phyloP scores from a whole-genome alignment of 2,329 filamentous ascomycete species.

The Hypoxylon sp. region DNA sequence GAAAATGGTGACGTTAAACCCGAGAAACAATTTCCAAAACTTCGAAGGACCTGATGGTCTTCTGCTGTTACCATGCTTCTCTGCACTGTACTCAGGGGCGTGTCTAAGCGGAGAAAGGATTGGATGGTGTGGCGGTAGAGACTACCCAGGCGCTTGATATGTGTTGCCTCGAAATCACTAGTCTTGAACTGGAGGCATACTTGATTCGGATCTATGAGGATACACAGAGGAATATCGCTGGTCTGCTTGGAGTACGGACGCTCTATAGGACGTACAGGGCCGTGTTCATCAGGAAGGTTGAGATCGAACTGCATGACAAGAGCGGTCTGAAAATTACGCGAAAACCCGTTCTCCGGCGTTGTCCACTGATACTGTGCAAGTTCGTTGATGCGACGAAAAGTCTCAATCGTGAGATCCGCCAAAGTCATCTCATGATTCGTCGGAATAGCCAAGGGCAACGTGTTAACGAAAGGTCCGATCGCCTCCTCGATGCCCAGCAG shows the following conservation, averaged over 20 bases:
- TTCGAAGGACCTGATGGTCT: background rate
- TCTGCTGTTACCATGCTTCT: background rate
- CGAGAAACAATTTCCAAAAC: background rate
- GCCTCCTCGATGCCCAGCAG: background rate
- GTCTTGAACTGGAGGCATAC: background rate
- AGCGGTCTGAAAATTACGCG: background rate
- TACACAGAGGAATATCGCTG: background rate
- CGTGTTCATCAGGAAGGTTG: no score
- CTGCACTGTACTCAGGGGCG: background rate
- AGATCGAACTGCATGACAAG: background rate
- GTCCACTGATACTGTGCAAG: conserved; percentile 6
- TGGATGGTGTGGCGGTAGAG: background rate
- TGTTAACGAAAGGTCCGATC: background rate
- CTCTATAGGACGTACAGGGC: no score
- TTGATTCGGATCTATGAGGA: background rate
- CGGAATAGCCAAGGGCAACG: background rate
- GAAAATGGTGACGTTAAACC: background rate
- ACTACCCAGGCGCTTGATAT: background rate
- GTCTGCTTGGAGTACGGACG: background rate
- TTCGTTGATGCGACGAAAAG: background rate
- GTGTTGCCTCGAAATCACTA: background rate
- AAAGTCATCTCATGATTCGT: background rate
- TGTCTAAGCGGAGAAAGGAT: no score
- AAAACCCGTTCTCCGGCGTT: background rate
- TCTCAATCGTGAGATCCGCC: no score